Percentiles rank a stretch among this genome's conserved stretches.
These are phyloP conservation scores for Epichloe sibirici DNA, from an alignment of 2,329 filamentous ascomycete genomes.

Conservation along the genomic window DNA sequence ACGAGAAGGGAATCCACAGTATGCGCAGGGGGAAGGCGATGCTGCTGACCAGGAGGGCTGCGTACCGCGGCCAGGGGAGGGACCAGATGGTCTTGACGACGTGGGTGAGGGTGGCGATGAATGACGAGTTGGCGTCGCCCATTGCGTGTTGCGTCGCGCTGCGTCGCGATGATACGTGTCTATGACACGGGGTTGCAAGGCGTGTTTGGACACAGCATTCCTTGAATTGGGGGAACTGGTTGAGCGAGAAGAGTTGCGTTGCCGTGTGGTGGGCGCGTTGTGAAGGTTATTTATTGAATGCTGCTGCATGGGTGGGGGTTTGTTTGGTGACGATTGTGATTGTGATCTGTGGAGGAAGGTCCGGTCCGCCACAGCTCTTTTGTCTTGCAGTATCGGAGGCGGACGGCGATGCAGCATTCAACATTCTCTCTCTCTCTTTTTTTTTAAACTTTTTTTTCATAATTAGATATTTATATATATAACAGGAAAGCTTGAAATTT, in stretches of 20 bases:
- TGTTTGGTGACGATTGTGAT: background rate
- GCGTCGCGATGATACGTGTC: background rate
- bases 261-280: too few species aligned
- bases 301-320: background rate
- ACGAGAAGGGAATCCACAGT: conserved; percentile 4
- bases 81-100: conserved; percentile 15
- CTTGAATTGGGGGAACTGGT: background rate
- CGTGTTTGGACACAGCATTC: background rate
- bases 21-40: conserved; percentile 1
- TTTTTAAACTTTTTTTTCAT: background rate
- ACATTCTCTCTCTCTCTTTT: background rate
- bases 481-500: too few species aligned
- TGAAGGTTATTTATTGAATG: too few species aligned
- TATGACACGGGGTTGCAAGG: background rate
- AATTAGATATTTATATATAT: too few species aligned
- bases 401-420: background rate
- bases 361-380: background rate
- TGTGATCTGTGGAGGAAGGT: background rate
- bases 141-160: conserved; percentile 1
- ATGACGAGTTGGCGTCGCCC: conserved; percentile 8
- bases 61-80: conserved; percentile 17
- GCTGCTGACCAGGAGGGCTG: conserved; percentile 13
- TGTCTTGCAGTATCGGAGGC: background rate
- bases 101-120: conserved; percentile 15
- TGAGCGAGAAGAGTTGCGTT: background rate